Percentiles rank a stretch among this genome's conserved stretches.
Conservation (phyloP, 2,329 filamentous ascomycete species). For the Aspergillus felis region DNA sequence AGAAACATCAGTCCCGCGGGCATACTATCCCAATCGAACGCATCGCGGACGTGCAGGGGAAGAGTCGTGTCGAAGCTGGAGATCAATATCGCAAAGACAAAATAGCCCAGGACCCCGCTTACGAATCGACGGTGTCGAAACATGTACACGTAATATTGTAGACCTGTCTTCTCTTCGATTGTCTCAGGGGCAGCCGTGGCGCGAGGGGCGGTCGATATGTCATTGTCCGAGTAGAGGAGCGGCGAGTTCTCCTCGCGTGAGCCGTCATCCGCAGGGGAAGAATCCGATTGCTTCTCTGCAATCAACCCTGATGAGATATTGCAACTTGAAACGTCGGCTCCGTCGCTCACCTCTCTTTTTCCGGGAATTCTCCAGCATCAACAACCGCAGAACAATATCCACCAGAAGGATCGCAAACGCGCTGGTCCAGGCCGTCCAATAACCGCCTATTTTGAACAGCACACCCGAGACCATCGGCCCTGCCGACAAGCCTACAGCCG, state of each 20-base stretch:
- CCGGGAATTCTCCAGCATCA: slow-evolving; percentile 17
- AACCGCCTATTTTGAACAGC: slow-evolving; percentile 24
- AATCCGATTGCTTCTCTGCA: background rate
- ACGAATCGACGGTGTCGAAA: slow-evolving; percentile 41
- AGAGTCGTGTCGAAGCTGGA: slow-evolving; percentile 55
- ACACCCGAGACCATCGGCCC: slow-evolving; percentile 27
- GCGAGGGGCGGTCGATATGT: background rate
- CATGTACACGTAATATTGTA: slow-evolving; percentile 34
- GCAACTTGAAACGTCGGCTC: background rate
- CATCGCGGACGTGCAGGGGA: slow-evolving; percentile 51
- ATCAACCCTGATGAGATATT: no score
- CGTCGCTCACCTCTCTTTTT: background rate
- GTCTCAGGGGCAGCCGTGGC: background rate
- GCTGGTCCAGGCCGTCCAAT: slow-evolving; percentile 28
- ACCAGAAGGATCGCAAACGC: slow-evolving; percentile 23
- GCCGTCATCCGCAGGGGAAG: background rate
- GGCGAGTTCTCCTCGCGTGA: slow-evolving; percentile 7
- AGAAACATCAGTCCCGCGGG: slow-evolving; percentile 56
- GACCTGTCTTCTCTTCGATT: slow-evolving; percentile 2
- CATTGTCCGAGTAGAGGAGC: slow-evolving; percentile 1
- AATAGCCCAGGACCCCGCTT: slow-evolving; percentile 39
- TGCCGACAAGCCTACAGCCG: slow-evolving; percentile 22
- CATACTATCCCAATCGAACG: slow-evolving; percentile 53
- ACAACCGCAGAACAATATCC: slow-evolving; percentile 25
- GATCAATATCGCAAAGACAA: slow-evolving; percentile 49